Percentiles rank a stretch among this genome's conserved stretches.
Conservation (phyloP, 441 rosid genomes). For the Metrosideros polymorpha region DNA sequence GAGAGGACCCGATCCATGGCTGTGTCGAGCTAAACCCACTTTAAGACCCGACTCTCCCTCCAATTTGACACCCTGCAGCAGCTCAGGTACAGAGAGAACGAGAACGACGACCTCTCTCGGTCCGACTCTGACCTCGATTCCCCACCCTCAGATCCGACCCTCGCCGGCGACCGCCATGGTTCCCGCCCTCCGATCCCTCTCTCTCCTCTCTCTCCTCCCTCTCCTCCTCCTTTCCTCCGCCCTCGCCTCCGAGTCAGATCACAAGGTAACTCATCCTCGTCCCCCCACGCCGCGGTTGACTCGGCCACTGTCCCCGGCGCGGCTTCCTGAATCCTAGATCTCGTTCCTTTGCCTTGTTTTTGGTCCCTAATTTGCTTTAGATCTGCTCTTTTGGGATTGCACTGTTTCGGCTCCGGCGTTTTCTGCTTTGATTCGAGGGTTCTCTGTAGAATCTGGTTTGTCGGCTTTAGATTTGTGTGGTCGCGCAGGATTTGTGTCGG, state of each 20-base stretch:
- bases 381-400: background rate
- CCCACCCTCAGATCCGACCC: slow-evolving; percentile 17
- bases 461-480: background rate
- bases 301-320: background rate
- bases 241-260: slow-evolving; percentile 88
- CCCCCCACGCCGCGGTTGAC: background rate
- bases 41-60: background rate
- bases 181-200: slow-evolving; percentile 20
- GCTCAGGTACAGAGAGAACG: background rate
- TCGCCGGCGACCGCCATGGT: slow-evolving; percentile 25
- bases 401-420: background rate
- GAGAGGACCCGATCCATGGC: background rate
- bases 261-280: slow-evolving; percentile 50
- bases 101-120: background rate
- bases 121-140: background rate
- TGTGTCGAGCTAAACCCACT: background rate
- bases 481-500: background rate
- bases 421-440: background rate
- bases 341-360: background rate
- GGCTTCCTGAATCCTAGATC: background rate
- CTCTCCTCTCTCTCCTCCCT: slow-evolving; percentile 7
- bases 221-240: slow-evolving; percentile 24
- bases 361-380: background rate
- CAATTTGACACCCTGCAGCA: background rate
- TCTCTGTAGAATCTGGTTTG: background rate